phyloP scores from a whole-genome alignment of 2,329 filamentous ascomycete genomes.

The Calonectria naviculata region DNA sequence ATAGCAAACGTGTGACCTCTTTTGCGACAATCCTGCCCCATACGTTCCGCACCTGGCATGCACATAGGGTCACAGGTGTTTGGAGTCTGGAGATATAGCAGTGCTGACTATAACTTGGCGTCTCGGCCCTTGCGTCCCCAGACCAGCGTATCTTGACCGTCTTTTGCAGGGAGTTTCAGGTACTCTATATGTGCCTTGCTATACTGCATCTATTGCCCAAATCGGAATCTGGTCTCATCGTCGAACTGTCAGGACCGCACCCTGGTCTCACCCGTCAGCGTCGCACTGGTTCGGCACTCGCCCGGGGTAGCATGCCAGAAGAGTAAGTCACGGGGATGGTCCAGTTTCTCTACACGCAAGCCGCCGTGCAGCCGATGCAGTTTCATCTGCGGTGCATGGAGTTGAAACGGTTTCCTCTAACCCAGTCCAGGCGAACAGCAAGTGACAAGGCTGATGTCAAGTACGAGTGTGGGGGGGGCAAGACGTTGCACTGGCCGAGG shows the following conservation, averaged over 20 bases:
- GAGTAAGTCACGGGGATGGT: conserved; percentile 5
- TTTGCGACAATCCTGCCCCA: background rate
- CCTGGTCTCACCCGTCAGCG: conserved; percentile 15
- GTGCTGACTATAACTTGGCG: conserved; percentile 7
- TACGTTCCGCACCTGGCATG: background rate
- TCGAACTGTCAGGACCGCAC: background rate
- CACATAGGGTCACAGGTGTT: background rate
- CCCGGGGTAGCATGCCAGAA: background rate
- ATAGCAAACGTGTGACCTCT: conserved; percentile 1
- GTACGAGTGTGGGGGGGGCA: background rate
- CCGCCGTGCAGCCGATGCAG: conserved; percentile 17
- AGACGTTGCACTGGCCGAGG: background rate
- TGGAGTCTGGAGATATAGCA: background rate
- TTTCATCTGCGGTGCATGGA: conserved; percentile 20
- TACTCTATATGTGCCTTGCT: background rate
- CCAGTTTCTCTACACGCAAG: conserved; percentile 12
- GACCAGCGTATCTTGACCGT: background rate
- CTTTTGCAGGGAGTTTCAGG: conserved; percentile 12
- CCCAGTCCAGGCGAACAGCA: conserved; percentile 2
- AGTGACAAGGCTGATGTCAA: conserved; percentile 12
- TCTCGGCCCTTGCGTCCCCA: conserved; percentile 7
- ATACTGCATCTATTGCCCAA: background rate
- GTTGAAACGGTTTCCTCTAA: conserved; percentile 14
- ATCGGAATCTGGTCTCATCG: conserved; percentile 1
- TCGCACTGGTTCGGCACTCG: conserved; percentile 13